Conservation (phyloP, 2,329 filamentous ascomycete genomes). For the Talaromyces funiculosus region DNA sequence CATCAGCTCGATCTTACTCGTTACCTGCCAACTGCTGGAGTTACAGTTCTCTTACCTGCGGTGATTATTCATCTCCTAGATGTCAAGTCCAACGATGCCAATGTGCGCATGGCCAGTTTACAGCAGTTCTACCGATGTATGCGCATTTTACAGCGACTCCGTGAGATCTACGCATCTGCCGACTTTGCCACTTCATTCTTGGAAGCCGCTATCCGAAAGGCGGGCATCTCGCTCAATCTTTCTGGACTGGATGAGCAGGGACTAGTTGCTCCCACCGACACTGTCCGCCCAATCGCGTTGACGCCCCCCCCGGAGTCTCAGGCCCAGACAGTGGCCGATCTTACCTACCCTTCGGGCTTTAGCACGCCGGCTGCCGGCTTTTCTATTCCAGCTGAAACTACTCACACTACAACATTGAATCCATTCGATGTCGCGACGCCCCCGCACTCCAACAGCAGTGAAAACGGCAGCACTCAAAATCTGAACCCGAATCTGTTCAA, state of each 20-base stretch:
- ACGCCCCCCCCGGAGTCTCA: slow-evolving; percentile 39
- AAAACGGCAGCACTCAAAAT: slow-evolving; percentile 37
- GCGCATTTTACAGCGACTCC: slow-evolving; percentile 78
- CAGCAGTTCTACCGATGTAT: slow-evolving; percentile 87
- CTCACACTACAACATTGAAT: not conserved
- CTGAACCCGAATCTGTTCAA: slow-evolving; percentile 29
- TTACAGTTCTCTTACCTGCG: slow-evolving; percentile 83
- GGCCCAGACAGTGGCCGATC: slow-evolving; percentile 34
- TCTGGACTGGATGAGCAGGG: not conserved
- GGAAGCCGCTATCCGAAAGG: slow-evolving; percentile 85
- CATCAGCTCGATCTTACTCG: slow-evolving; percentile 67
- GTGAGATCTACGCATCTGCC: slow-evolving; percentile 88
- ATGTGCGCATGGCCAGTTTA: slow-evolving; percentile 66
- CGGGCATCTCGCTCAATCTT: slow-evolving; percentile 61
- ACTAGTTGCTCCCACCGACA: slow-evolving; percentile 14
- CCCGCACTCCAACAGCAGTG: slow-evolving; percentile 38
- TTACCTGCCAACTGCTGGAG: slow-evolving; percentile 80
- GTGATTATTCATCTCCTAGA: slow-evolving; percentile 92
- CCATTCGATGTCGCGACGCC: slow-evolving; percentile 35
- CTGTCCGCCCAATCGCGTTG: slow-evolving; percentile 27
- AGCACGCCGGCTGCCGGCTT: slow-evolving; percentile 16
- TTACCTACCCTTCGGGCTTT: slow-evolving; percentile 28
- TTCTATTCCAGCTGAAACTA: slow-evolving; percentile 2
- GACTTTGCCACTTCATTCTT: slow-evolving; percentile 93
- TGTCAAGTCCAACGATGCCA: slow-evolving; percentile 74